Conservation (phyloP, 768 basidiomycete genomes). For the Lactifluus volemus region DNA sequence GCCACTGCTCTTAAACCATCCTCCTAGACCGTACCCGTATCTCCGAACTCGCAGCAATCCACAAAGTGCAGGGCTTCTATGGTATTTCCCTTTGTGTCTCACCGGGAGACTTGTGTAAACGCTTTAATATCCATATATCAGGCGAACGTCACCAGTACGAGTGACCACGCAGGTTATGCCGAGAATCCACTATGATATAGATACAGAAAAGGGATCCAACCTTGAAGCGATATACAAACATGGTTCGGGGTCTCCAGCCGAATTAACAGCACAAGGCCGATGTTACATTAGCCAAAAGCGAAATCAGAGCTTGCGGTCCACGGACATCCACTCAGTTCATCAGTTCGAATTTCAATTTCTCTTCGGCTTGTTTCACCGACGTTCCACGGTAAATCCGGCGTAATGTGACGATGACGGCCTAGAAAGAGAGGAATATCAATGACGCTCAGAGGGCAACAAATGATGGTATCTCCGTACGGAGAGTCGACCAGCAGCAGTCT, state of each 20-base stretch:
- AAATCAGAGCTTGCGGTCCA: neutral
- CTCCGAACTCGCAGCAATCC: neutral
- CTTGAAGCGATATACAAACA: neutral
- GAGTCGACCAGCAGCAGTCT: constrained; percentile 6
- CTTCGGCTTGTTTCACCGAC: constrained; percentile 11
- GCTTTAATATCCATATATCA: neutral
- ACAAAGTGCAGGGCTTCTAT: neutral
- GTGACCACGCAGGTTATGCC: neutral
- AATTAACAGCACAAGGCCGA: neutral
- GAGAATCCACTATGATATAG: constrained; percentile 5
- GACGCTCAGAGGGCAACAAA: neutral
- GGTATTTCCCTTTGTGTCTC: neutral
- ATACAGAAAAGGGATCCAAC: constrained; percentile 3
- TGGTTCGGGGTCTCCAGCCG: neutral
- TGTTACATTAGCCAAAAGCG: neutral
- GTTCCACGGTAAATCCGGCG: constrained; percentile 7
- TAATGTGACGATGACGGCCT: constrained; percentile 11
- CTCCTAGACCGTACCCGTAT: neutral
- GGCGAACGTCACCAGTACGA: neutral
- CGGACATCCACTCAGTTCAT: constrained; percentile 6
- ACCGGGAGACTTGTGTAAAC: neutral
- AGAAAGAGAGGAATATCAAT: neutral
- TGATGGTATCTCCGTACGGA: neutral
- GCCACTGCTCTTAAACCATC: neutral
- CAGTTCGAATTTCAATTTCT: constrained; percentile 10